Conservation (phyloP, 768 basidiomycete genomes). For the Tricholoma sp. region DNA sequence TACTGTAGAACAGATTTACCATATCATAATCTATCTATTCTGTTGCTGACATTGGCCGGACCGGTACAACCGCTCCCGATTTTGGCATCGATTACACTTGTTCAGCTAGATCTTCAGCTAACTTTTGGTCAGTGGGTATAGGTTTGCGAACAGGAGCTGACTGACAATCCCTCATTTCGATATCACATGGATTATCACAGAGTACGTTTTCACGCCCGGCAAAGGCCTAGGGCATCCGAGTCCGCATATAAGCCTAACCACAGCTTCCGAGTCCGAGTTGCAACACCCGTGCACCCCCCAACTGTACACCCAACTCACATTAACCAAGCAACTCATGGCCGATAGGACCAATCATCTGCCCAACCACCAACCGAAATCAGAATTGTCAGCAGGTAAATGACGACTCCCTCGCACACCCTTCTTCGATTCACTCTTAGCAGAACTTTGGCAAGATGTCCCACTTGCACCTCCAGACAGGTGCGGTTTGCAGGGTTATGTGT, state of each 20-base stretch:
- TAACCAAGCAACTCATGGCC: slow-evolving; percentile 15
- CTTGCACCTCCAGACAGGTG: slow-evolving; percentile 86
- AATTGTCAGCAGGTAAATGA: slow-evolving; percentile 52
- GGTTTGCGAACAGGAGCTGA: neutral
- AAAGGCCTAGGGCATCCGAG: too few relatives aligned
- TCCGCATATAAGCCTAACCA: slow-evolving; percentile 1
- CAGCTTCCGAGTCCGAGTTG: neutral
- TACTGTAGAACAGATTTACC: neutral
- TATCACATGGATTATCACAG: slow-evolving; percentile 7
- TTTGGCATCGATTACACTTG: too few relatives aligned
- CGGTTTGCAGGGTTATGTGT: slow-evolving; percentile 7
- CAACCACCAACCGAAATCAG: slow-evolving; percentile 42
- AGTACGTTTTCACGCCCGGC: neutral
- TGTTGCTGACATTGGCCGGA: neutral
- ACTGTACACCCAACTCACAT: neutral
- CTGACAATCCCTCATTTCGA: neutral
- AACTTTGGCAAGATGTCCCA: slow-evolving; percentile 70
- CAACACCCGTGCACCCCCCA: neutral
- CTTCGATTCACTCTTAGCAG: slow-evolving; percentile 31
- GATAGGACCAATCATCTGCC: slow-evolving; percentile 56
- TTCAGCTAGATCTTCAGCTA: neutral
- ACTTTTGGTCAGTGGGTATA: neutral
- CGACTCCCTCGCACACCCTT: neutral
- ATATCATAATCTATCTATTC: neutral
- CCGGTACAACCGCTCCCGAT: neutral